phyloP scores from a whole-genome alignment of 768 basidiomycete species.

The Rhodotorula kratochvilovae region DNA sequence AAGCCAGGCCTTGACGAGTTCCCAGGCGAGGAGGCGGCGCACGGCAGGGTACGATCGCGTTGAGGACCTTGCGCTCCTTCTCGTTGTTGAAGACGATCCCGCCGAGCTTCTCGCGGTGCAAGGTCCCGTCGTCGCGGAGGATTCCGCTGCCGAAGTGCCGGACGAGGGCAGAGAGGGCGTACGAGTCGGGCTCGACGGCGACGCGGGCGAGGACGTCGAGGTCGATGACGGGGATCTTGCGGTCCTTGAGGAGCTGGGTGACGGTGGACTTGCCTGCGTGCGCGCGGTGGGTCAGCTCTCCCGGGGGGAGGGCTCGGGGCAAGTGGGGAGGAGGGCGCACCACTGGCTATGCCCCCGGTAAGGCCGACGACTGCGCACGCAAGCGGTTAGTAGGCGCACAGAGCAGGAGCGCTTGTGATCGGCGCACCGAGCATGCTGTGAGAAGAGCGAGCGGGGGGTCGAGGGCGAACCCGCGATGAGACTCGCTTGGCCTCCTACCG shows the following conservation, averaged over 20 bases:
- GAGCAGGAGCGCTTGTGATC: too few relatives aligned
- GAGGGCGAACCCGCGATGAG: too few relatives aligned
- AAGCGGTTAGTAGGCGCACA: too few relatives aligned
- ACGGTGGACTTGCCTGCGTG: conserved; percentile 86
- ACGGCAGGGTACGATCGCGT: conserved; percentile 87
- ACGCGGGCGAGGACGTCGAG: conserved; percentile 83
- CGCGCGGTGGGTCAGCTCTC: background rate
- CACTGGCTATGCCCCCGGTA: conserved; percentile 89
- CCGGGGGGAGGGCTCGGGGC: background rate
- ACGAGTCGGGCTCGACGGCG: conserved; percentile 78
- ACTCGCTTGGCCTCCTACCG: too few relatives aligned
- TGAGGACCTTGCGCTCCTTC: conserved; percentile 64
- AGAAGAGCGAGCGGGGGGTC: background rate
- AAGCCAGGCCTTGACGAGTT: conserved; percentile 67
- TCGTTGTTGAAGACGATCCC: conserved; percentile 73
- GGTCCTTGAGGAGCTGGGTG: conserved; percentile 61
- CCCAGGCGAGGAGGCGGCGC: conserved; percentile 67
- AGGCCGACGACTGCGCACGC: conserved; percentile 71
- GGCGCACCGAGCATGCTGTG: conserved; percentile 13
- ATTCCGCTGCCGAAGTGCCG: conserved; percentile 66
- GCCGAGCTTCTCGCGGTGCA: conserved; percentile 80
- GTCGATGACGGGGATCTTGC: conserved; percentile 74
- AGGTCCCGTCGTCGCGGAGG: conserved; percentile 61
- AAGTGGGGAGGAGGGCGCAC: conserved; percentile 29
- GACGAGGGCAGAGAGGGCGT: conserved; percentile 64